Evolutionary conservation across 1,284 basidiomycete species (phyloP).

Genomic region (Apiotrichum brassicae): DNA sequence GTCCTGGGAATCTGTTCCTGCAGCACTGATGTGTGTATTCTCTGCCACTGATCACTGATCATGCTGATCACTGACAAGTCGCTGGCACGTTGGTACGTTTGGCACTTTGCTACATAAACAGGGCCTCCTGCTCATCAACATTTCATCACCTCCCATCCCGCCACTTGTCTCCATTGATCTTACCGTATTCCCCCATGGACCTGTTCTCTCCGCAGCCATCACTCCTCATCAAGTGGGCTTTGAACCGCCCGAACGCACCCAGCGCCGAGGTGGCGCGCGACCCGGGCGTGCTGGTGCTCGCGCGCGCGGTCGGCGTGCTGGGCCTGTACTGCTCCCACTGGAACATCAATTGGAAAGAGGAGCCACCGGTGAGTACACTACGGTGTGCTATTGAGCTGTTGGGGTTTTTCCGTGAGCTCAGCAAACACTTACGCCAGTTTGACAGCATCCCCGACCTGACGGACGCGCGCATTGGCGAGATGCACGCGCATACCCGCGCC

Average conservation of each 20-base stretch:
- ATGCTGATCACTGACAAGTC: no score
- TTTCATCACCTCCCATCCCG: no score
- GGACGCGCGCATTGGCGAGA: background rate
- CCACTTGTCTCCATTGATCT: no score
- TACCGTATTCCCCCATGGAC: background rate
- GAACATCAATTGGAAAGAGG: background rate
- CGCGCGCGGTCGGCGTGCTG: background rate
- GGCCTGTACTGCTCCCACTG: background rate
- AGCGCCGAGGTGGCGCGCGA: background rate
- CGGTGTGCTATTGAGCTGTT: no score
- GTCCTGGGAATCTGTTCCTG: no score
- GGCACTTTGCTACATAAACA: no score
- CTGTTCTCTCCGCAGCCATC: background rate
- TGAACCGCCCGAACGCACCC: background rate
- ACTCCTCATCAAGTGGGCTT: background rate
- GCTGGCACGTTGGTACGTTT: no score
- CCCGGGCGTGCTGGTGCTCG: background rate
- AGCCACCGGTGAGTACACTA: background rate
- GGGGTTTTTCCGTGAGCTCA: no score
- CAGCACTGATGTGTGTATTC: no score
- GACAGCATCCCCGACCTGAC: background rate
- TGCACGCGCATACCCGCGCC: background rate
- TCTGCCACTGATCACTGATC: no score
- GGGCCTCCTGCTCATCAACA: no score
- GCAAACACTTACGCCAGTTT: background rate